These are phyloP conservation scores for Entrophospora sp. DNA, from an alignment of 192 early-diverging fungal species.

Conservation along the genomic window DNA sequence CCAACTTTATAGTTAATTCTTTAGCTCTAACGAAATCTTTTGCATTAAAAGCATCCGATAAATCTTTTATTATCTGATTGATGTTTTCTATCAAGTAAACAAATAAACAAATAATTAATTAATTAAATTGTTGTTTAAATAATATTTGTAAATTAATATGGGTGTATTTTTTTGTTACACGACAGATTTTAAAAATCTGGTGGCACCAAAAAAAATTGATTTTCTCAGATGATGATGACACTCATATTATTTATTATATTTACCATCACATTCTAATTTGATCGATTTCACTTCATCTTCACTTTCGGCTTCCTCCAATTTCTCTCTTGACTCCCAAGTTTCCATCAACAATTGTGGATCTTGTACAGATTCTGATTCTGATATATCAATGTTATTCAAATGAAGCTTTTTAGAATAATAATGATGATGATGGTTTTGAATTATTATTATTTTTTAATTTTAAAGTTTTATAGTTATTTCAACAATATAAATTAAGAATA, in stretches of 20 bases:
- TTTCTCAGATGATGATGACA: no score
- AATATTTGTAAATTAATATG: no score
- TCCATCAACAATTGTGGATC: conserved; percentile 75
- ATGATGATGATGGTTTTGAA: neutral
- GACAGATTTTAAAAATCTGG: no score
- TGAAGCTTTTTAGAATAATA: conserved; percentile 35
- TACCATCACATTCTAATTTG: conserved; percentile 54
- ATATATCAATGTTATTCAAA: conserved; percentile 41
- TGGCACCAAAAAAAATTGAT: no score
- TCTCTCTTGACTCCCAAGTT: conserved; percentile 71
- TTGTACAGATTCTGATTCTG: conserved; percentile 52
- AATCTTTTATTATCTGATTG: conserved; percentile 25
- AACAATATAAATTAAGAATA: no score
- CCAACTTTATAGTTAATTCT: conserved; percentile 58
- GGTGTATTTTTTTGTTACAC: no score
- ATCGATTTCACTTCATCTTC: conserved; percentile 56
- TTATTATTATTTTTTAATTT: no score
- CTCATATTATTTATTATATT: no score
- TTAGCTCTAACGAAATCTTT: conserved; percentile 50
- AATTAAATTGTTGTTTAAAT: neutral
- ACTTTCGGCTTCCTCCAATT: conserved; percentile 56
- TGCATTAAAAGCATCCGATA: conserved; percentile 48
- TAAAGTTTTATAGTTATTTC: no score
- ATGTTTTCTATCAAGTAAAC: conserved; percentile 53
- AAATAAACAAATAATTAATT: no score